Conservation (phyloP, 768 basidiomycete genomes). For the Trametes coccinea region DNA sequence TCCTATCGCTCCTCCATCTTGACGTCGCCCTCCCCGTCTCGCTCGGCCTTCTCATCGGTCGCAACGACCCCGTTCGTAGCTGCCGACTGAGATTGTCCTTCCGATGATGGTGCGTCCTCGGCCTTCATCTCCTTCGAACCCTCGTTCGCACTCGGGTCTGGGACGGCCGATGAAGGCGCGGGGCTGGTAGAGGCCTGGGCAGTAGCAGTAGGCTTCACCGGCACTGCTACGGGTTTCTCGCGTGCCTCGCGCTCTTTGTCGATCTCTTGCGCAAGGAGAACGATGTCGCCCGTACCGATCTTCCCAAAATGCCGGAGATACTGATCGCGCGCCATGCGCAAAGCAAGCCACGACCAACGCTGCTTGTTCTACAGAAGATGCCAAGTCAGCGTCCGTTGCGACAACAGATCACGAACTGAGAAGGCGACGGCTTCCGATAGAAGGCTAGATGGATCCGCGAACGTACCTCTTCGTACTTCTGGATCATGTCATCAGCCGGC, state of each 20-base stretch:
- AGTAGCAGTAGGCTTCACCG: slow-evolving; percentile 29
- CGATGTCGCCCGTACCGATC: slow-evolving; percentile 77
- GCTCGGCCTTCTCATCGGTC: neutral
- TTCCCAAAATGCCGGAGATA: slow-evolving; percentile 78
- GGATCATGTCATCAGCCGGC: slow-evolving; percentile 50
- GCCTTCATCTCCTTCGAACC: slow-evolving; percentile 8
- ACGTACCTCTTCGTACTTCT: slow-evolving; percentile 62
- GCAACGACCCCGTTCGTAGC: neutral
- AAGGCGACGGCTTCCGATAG: slow-evolving; percentile 1
- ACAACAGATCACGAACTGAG: neutral
- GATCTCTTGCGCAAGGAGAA: slow-evolving; percentile 32
- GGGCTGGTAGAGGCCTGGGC: slow-evolving; percentile 26
- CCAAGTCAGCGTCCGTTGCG: neutral
- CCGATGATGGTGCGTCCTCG: neutral
- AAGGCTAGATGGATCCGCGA: slow-evolving; percentile 12
- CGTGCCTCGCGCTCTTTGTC: slow-evolving; percentile 33
- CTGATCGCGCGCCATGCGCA: slow-evolving; percentile 73
- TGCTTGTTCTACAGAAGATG: slow-evolving; percentile 61
- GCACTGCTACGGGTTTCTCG: slow-evolving; percentile 35
- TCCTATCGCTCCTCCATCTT: slow-evolving; percentile 30
- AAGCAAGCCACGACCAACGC: slow-evolving; percentile 77
- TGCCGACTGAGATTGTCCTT: neutral
- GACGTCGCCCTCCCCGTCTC: slow-evolving; percentile 29
- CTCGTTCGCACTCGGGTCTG: slow-evolving; percentile 3
- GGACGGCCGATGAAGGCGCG: neutral